A percentile compares a stretch with the other conserved stretches of the same genome.
These are phyloP conservation scores for Diatrype stigma DNA, from an alignment of 2,329 filamentous ascomycete genomes.

Conservation along the genomic window DNA sequence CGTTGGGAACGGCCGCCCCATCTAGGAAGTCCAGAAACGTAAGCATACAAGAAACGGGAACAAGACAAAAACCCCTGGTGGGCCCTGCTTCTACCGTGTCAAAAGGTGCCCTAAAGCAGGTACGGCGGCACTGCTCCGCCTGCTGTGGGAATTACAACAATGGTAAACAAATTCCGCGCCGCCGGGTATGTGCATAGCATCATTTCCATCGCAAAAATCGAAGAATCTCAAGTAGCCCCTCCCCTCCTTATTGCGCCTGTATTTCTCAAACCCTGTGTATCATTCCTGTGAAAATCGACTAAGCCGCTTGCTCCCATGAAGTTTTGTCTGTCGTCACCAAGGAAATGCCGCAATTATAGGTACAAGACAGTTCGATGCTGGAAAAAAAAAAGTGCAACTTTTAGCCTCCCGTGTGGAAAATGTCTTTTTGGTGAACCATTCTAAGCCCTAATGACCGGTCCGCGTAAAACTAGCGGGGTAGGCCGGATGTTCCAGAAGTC, in stretches of 20 bases:
- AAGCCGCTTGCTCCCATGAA: conserved; percentile 15
- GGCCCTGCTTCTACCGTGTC: conserved; percentile 4
- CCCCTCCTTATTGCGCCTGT: conserved; percentile 20
- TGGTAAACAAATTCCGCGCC: conserved; percentile 43
- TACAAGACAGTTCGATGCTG: conserved; percentile 38
- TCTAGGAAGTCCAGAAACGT: conserved; percentile 22
- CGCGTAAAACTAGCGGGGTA: conserved; percentile 26
- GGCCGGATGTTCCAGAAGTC: conserved; percentile 31
- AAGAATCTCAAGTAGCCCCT: conserved; percentile 22
- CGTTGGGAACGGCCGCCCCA: conserved; percentile 19
- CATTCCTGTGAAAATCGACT: conserved; percentile 14
- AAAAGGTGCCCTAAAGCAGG: conserved; percentile 21
- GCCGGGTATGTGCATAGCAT: conserved; percentile 21
- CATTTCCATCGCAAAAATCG: conserved; percentile 22
- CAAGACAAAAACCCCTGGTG: conserved; percentile 28
- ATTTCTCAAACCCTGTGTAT: conserved; percentile 20
- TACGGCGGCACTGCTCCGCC: conserved; percentile 33
- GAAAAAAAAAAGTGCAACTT: conserved; percentile 33
- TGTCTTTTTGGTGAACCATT: conserved; percentile 11
- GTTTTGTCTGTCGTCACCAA: conserved; percentile 28
- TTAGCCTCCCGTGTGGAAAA: conserved; percentile 19
- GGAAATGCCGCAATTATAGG: conserved; percentile 34
- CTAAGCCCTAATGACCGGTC: conserved; percentile 27
- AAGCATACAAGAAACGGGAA: conserved; percentile 30
- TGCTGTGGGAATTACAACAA: conserved; percentile 46